Percentiles rank a stretch among this genome's conserved stretches.
Evolutionary conservation across 305 asterid genomes (phyloP).

Genomic region (Solanum hybrid): DNA sequence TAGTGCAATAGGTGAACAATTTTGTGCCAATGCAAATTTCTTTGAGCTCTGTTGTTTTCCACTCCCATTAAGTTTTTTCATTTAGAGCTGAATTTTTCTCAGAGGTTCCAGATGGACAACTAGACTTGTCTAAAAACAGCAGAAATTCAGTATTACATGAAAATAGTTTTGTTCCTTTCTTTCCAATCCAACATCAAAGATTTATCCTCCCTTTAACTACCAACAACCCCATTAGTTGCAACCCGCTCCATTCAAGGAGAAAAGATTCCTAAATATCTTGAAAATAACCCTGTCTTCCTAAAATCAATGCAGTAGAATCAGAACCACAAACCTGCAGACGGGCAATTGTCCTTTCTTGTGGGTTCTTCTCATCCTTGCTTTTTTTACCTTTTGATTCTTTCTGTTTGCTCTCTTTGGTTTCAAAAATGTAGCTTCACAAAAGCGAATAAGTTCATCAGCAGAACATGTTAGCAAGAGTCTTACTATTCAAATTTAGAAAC

Average conservation of each 20-base stretch:
- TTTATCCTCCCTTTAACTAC: neutral
- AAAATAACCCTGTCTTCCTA: neutral
- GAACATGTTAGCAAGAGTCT: neutral
- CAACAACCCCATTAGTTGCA: neutral
- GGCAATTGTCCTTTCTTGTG: slow-evolving; percentile 50
- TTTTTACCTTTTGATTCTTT: slow-evolving; percentile 41
- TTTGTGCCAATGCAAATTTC: neutral
- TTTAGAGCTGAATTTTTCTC: neutral
- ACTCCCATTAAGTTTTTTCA: neutral
- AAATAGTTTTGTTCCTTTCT: neutral
- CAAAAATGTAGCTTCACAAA: slow-evolving; percentile 61
- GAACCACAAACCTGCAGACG: slow-evolving; percentile 74
- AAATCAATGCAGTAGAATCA: neutral
- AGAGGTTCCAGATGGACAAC: neutral
- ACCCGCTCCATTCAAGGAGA: neutral
- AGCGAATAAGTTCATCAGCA: neutral
- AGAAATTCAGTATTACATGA: neutral
- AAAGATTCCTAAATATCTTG: neutral
- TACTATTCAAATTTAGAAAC: neutral
- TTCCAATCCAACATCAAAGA: neutral
- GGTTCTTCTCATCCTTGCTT: slow-evolving; percentile 18
- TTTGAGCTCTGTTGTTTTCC: neutral
- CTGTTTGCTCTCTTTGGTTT: slow-evolving; percentile 55
- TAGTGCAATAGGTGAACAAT: neutral
- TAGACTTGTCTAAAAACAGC: neutral